A percentile compares a stretch with the other conserved stretches of the same genome.
Conservation (phyloP, 2,329 filamentous ascomycete genomes). For the Xylaria sp. region DNA sequence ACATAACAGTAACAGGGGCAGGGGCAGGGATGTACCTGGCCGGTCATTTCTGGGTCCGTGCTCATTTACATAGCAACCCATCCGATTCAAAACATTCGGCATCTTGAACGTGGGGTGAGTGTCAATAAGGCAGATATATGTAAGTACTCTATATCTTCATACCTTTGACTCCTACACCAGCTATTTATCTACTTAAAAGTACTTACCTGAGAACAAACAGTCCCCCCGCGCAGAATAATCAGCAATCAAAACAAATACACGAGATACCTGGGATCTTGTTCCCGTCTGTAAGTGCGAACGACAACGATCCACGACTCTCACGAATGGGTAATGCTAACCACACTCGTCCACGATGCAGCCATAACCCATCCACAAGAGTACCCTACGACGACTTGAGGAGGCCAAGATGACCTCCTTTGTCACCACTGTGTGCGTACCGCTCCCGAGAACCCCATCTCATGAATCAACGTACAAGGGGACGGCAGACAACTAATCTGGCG, state of each 20-base stretch:
- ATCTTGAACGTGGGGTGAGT: not conserved
- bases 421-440: conserved; percentile 60
- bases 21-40: conserved; percentile 14
- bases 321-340: conserved; percentile 33
- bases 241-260: not conserved
- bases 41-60: conserved; percentile 13
- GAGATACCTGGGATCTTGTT: conserved; percentile 1
- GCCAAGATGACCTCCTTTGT: conserved; percentile 76
- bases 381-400: conserved; percentile 31
- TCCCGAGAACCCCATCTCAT: conserved; percentile 33
- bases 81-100: conserved; percentile 26
- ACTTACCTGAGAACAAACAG: not conserved
- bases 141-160: conserved; percentile 20
- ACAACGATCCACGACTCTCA: not conserved
- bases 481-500: conserved; percentile 1
- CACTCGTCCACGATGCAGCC: conserved; percentile 33
- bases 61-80: conserved; percentile 25
- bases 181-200: too few species aligned
- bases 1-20: not conserved
- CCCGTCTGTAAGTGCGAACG: not conserved
- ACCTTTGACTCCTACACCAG: conserved; percentile 11
- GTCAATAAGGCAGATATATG: not conserved
- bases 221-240: not conserved
- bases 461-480: not conserved
- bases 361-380: conserved; percentile 17